phyloP scores from a whole-genome alignment of 257 asterid genomes.

The Plantago major region DNA sequence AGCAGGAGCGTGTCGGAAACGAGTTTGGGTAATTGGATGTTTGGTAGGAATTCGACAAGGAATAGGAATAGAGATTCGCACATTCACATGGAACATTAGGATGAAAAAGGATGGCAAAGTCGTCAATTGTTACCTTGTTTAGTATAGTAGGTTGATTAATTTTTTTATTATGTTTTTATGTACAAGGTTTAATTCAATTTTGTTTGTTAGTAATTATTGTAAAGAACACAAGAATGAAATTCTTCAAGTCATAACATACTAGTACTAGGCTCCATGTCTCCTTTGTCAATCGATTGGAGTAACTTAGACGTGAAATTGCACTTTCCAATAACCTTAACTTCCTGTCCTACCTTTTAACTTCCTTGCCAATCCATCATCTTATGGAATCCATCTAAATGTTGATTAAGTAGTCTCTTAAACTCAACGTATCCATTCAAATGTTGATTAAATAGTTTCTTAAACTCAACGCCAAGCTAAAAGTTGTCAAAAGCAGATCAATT shows the following conservation, averaged over 20 bases:
- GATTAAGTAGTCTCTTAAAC: no score
- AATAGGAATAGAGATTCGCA: slow-evolving; percentile 39
- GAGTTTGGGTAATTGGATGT: slow-evolving; percentile 35
- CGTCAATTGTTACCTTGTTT: slow-evolving; percentile 26
- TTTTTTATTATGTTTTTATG: background rate
- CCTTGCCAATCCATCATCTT: no score
- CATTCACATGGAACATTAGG: slow-evolving; percentile 30
- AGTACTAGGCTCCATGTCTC: no score
- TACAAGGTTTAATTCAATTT: slow-evolving; percentile 20
- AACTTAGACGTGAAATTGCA: no score
- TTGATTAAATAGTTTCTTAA: no score
- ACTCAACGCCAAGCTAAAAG: no score
- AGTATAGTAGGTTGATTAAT: background rate
- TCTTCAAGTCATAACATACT: background rate
- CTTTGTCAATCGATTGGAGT: no score
- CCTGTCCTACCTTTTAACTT: no score
- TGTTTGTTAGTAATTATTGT: slow-evolving; percentile 11
- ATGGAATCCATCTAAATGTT: no score
- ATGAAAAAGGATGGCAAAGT: slow-evolving; percentile 30
- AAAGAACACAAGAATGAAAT: slow-evolving; percentile 1
- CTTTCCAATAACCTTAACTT: no score
- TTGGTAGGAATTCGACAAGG: slow-evolving; percentile 46
- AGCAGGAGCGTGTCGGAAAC: slow-evolving; percentile 40
- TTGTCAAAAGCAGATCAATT: no score
- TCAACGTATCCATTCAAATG: no score